These are phyloP conservation scores for Ogataea trehaloabstinens DNA, from an alignment of 805 yeast genomes.

Conservation along the genomic window DNA sequence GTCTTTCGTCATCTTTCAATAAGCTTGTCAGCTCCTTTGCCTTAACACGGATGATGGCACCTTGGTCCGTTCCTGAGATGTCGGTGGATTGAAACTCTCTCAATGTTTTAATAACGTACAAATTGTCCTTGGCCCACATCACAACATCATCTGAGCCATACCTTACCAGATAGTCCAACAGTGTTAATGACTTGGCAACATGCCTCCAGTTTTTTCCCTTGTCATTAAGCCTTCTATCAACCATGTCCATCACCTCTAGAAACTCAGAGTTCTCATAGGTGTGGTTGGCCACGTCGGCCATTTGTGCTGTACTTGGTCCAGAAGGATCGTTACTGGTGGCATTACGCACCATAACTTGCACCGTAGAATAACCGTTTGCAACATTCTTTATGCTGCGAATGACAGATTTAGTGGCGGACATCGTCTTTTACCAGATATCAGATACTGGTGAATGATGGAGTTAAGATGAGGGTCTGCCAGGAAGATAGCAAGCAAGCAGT, in stretches of 20 bases:
- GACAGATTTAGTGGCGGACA: constrained; percentile 64
- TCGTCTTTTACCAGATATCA: no score
- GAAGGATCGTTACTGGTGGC: constrained; percentile 87
- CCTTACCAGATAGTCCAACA: constrained; percentile 84
- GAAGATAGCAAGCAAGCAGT: no score
- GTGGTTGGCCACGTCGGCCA: constrained; percentile 78
- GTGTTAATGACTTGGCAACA: constrained; percentile 84
- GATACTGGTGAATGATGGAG: no score
- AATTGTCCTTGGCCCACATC: constrained; percentile 85
- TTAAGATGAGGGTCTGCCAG: no score
- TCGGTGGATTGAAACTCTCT: constrained; percentile 86
- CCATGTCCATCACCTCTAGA: constrained; percentile 89
- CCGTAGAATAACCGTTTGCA: constrained; percentile 81
- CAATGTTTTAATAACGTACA: constrained; percentile 83
- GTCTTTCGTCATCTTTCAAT: constrained; percentile 76
- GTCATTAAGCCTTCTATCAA: constrained; percentile 88
- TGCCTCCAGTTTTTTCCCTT: constrained; percentile 98
- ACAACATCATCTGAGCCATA: constrained; percentile 88
- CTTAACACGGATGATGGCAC: constrained; percentile 81
- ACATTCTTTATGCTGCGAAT: constrained; percentile 86
- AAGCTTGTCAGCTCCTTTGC: constrained; percentile 86
- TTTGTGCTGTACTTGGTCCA: constrained; percentile 77
- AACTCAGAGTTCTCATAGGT: constrained; percentile 73
- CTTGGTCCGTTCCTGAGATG: constrained; percentile 78
- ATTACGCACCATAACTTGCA: constrained; percentile 85